A percentile compares a stretch with the other conserved stretches of the same genome.
phyloP scores from a whole-genome alignment of 1,284 basidiomycete species.

The Mycena citricolor region DNA sequence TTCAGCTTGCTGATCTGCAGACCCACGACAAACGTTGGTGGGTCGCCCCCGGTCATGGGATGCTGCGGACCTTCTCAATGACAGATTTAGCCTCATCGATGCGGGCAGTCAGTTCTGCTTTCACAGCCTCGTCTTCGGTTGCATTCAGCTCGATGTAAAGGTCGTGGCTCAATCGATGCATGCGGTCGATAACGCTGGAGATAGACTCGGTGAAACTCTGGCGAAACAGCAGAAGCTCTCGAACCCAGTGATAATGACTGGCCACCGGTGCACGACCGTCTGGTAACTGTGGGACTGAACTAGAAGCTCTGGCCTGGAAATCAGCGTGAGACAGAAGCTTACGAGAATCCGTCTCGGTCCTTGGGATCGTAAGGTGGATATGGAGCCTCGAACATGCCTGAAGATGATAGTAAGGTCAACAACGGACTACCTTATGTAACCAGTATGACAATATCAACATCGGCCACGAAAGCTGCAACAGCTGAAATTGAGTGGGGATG shows the following conservation, averaged over 20 bases:
- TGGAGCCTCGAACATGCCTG: conserved; percentile 47
- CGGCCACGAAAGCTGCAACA: no score
- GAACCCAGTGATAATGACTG: conserved; percentile 80
- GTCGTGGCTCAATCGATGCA: conserved; percentile 36
- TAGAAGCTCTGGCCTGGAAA: conserved; percentile 6
- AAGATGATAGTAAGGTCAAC: no score
- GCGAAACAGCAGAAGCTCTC: conserved; percentile 68
- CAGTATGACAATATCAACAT: no score
- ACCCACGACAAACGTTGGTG: not conserved
- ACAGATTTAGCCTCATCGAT: conserved; percentile 76
- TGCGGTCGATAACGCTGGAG: conserved; percentile 33
- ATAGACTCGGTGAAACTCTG: conserved; percentile 44
- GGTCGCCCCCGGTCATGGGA: no score
- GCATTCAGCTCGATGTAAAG: conserved; percentile 27
- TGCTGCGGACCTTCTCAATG: conserved; percentile 48
- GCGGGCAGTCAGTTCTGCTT: conserved; percentile 30
- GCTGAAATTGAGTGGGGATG: no score
- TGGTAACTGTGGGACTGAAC: conserved; percentile 35
- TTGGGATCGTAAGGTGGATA: conserved; percentile 67
- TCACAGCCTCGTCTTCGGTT: conserved; percentile 20
- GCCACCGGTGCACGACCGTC: conserved; percentile 77
- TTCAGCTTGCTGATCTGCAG: conserved; percentile 75
- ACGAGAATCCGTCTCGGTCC: conserved; percentile 66
- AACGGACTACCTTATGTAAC: no score
- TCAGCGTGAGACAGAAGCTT: conserved; percentile 31